phyloP scores from a whole-genome alignment of 805 yeast species.

The Saccharomycopsis fibuligera region DNA sequence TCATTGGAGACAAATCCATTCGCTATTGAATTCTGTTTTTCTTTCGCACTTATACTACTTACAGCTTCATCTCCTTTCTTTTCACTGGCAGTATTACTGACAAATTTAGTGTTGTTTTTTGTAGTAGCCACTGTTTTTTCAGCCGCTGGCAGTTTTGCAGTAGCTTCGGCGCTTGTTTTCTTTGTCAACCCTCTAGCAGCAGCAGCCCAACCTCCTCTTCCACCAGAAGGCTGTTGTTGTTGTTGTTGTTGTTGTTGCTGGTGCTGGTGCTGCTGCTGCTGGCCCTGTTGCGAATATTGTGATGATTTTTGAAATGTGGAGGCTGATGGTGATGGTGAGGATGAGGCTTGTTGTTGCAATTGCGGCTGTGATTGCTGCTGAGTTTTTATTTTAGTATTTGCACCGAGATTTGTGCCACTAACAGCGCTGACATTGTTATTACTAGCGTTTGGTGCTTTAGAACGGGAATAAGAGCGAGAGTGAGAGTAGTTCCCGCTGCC shows the following conservation, averaged over 20 bases:
- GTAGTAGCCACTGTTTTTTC: background rate
- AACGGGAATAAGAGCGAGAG: background rate
- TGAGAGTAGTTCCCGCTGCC: background rate
- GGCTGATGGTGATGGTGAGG: no score
- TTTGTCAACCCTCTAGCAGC: background rate
- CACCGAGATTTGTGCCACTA: no score
- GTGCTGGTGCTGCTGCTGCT: no score
- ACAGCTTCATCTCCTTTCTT: background rate
- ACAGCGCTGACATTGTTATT: no score
- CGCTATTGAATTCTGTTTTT: no score
- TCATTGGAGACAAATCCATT: no score
- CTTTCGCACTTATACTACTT: background rate
- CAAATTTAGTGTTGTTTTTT: background rate
- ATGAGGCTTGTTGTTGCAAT: no score
- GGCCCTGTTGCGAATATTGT: no score
- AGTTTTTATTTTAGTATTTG: no score
- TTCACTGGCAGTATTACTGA: background rate
- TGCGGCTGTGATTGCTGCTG: no score
- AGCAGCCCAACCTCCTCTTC: background rate
- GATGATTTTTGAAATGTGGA: no score
- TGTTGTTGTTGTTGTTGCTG: background rate
- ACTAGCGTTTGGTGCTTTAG: no score
- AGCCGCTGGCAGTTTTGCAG: background rate
- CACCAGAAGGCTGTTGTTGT: background rate
- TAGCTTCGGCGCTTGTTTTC: background rate